Percentiles rank a stretch among this genome's conserved stretches.
These are phyloP conservation scores for Penicillium canariense DNA, from an alignment of 495 filamentous ascomycete genomes.

Conservation along the genomic window DNA sequence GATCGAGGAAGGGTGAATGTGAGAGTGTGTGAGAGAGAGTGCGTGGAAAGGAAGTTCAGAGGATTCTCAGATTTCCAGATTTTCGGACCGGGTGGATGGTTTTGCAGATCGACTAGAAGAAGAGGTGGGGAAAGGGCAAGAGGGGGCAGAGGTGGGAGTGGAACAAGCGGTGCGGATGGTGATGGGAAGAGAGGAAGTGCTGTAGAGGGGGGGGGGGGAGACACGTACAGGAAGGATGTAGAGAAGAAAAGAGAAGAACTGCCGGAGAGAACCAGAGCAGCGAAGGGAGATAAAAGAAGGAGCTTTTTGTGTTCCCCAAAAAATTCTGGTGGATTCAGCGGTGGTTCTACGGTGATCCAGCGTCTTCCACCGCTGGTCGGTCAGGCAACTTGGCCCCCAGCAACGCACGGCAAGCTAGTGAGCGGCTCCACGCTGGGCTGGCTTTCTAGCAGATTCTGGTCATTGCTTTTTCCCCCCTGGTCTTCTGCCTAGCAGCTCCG, in stretches of 20 bases:
- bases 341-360: slow-evolving; percentile 48
- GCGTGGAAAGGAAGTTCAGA: not conserved
- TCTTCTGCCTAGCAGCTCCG: no score
- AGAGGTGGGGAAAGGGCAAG: slow-evolving; percentile 3
- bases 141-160: not conserved
- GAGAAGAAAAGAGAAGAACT: slow-evolving; percentile 17
- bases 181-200: slow-evolving; percentile 3
- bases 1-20: not conserved
- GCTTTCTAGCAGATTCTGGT: not conserved
- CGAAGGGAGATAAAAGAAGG: slow-evolving; percentile 18
- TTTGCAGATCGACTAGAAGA: no score
- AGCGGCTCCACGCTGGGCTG: not conserved
- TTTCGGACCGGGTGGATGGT: no score
- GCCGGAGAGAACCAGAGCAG: slow-evolving; percentile 24
- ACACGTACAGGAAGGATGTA: slow-evolving; percentile 14
- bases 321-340: slow-evolving; percentile 22
- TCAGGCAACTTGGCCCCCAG: slow-evolving; percentile 21
- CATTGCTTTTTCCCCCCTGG: no score
- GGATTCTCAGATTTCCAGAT: not conserved
- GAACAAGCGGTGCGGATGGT: not conserved
- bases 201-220: slow-evolving; percentile 1
- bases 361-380: slow-evolving; percentile 43
- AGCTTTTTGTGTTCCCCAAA: slow-evolving; percentile 38
- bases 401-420: not conserved
- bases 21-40: not conserved